Evolutionary conservation across 371 early-diverging fungal species (phyloP), one percentile per base, ranked within the genome.

Genomic region (Basidiobolus meristosporus): DNA sequence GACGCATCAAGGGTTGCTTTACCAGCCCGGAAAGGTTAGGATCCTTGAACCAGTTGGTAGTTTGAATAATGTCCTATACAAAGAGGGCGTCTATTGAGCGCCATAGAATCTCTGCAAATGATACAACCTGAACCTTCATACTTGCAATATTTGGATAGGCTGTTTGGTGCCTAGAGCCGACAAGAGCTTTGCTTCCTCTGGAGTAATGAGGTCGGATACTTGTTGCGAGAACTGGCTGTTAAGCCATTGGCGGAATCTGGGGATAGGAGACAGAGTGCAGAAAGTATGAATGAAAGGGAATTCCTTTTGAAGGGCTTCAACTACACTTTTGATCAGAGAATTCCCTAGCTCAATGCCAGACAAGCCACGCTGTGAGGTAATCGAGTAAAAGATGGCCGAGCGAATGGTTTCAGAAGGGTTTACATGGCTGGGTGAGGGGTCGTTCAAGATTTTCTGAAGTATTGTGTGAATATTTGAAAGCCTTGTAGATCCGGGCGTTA

Each of bases 311-410:
- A 89, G 56, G 23, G 75, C 72, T 12, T 63, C 58, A 2, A 87
- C 79, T 0, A 80, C 89, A 7, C 80, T 65, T 50, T 88, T 88
- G 52, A 90, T 83, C 44, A 90, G 51, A 45, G 79, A 78, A 50
- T 76, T 77, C 5, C 88, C 91, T 20, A 90, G 45, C 39, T 89
- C 80, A 26, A 89, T 77, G 2, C 87, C 86, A 1, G 80, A 59
- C 2, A 90, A 60, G 55, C 70, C 87, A 28, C 57, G 61, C 46
- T 84, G 86, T 10, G 85, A 77, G 16, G 80, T 79, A 43, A 90
- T 87, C 1, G 90, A 85, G 54, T 90, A 90, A 47, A 87, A 90
- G 1, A 85, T 71, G 9, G 85, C 90, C 36, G 66, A 70, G 17
- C 57, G 55, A 22, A 73, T 54, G 1, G 58, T 47, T 7, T 52